Conservation (phyloP, 768 basidiomycete genomes). For the Krasilnikovozyma curviuscula region DNA sequence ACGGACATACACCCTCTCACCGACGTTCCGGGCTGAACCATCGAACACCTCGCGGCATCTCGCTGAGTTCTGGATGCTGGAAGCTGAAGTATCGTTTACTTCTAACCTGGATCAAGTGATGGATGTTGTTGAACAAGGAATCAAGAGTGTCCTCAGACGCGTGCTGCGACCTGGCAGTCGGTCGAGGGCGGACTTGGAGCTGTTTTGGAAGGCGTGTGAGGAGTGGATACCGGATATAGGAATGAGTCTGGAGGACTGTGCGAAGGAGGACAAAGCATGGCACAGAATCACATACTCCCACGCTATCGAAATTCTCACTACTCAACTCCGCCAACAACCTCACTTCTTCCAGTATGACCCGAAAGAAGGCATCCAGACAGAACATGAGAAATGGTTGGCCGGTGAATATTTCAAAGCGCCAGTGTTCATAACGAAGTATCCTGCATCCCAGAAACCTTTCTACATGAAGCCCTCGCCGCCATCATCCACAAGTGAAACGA, state of each 20-base stretch:
- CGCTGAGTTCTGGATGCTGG: constrained; percentile 98
- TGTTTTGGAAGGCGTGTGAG: background rate
- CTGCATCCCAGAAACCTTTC: constrained; percentile 65
- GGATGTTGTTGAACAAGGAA: constrained; percentile 38
- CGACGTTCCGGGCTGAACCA: constrained; percentile 84
- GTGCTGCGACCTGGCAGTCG: constrained; percentile 6
- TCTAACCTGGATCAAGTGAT: constrained; percentile 36
- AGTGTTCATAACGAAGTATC: constrained; percentile 83
- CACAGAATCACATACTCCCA: constrained; percentile 56
- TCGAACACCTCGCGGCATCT: constrained; percentile 78
- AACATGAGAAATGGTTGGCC: constrained; percentile 84
- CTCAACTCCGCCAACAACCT: constrained; percentile 22
- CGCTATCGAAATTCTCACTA: constrained; percentile 50
- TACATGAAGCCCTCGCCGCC: constrained; percentile 46
- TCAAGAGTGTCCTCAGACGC: constrained; percentile 29
- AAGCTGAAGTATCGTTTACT: constrained; percentile 67
- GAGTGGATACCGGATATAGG: background rate
- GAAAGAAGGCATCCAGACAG: constrained; percentile 65
- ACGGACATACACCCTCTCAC: constrained; percentile 77
- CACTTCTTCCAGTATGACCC: constrained; percentile 40
- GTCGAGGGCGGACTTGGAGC: background rate
- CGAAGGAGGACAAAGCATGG: constrained; percentile 34
- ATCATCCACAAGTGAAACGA: constrained; percentile 20
- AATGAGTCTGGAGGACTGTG: constrained; percentile 7
- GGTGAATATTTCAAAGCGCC: constrained; percentile 49